Evolutionary conservation across 2,329 filamentous ascomycete genomes (phyloP).

Genomic region (Colletotrichum lindemuthianum): DNA sequence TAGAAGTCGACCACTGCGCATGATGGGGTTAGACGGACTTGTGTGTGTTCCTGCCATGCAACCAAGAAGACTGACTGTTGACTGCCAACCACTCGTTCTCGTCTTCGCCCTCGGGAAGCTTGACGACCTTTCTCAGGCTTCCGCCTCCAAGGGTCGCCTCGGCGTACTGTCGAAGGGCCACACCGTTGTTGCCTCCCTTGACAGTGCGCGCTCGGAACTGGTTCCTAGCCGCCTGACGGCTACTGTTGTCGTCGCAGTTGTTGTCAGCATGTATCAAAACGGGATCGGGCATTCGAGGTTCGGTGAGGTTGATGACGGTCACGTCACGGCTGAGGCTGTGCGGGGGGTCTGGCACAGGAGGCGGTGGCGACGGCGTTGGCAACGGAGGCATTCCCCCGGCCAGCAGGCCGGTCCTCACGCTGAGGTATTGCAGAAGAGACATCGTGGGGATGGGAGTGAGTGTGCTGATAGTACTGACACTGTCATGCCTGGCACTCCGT

Average conservation of each 20-base stretch:
- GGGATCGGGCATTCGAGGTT: slow-evolving; percentile 20
- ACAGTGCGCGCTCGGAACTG: slow-evolving; percentile 90
- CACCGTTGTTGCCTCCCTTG: slow-evolving; percentile 83
- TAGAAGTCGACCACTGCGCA: slow-evolving; percentile 95
- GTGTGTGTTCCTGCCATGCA: neutral
- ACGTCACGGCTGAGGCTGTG: slow-evolving; percentile 36
- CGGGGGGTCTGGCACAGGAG: slow-evolving; percentile 32
- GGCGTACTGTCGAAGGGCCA: slow-evolving; percentile 96
- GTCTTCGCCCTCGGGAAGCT: slow-evolving; percentile 96
- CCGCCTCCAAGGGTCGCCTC: slow-evolving; percentile 96
- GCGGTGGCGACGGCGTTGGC: slow-evolving; percentile 20
- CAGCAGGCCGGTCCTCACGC: slow-evolving; percentile 40
- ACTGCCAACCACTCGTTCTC: slow-evolving; percentile 98
- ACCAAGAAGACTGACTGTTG: slow-evolving; percentile 74
- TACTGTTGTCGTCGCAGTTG: slow-evolving; percentile 60
- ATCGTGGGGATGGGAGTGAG: slow-evolving; percentile 23
- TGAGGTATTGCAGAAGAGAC: slow-evolving; percentile 36
- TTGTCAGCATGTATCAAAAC: slow-evolving; percentile 44
- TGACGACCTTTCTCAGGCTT: slow-evolving; percentile 94
- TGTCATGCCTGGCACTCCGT: slow-evolving; percentile 31
- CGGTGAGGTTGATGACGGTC: slow-evolving; percentile 34
- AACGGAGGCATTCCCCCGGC: slow-evolving; percentile 23
- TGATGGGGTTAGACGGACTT: slow-evolving; percentile 41
- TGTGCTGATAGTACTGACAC: slow-evolving; percentile 36
- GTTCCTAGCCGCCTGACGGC: slow-evolving; percentile 81